Percentiles rank a stretch among this genome's conserved stretches.
Evolutionary conservation across 2,329 filamentous ascomycete genomes (phyloP).

Genomic region (Penicillium corylophilum): DNA sequence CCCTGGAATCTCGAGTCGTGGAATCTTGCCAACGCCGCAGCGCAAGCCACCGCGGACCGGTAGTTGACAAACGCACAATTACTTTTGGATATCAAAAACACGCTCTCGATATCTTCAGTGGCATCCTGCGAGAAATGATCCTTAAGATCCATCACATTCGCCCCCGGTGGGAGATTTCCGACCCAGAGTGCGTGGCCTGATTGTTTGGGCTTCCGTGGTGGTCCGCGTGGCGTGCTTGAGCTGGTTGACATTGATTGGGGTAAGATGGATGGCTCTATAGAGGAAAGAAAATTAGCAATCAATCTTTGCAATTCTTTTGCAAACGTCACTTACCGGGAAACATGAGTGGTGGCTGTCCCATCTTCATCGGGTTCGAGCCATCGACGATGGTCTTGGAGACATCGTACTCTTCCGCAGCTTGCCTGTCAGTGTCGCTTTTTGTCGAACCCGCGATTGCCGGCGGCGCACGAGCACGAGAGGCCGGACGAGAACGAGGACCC

Average conservation of each 20-base stretch:
- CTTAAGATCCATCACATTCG: slow-evolving; percentile 79
- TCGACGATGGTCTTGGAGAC: slow-evolving; percentile 40
- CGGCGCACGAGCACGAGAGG: slow-evolving; percentile 1
- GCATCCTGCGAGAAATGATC: slow-evolving; percentile 84
- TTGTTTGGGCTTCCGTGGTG: slow-evolving; percentile 64
- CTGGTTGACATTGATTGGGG: slow-evolving; percentile 5
- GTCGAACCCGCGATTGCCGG: slow-evolving; percentile 13
- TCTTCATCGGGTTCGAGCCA: slow-evolving; percentile 34
- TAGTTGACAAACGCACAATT: slow-evolving; percentile 98
- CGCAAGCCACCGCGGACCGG: slow-evolving; percentile 73
- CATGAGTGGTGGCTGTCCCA: slow-evolving; percentile 11
- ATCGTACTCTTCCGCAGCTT: slow-evolving; percentile 26
- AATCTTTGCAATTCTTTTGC: not conserved
- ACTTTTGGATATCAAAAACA: slow-evolving; percentile 94
- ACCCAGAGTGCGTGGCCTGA: slow-evolving; percentile 93
- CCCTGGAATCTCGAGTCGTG: slow-evolving; percentile 89
- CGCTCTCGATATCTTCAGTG: slow-evolving; percentile 72
- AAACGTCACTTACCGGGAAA: slow-evolving; percentile 21
- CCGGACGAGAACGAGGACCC: slow-evolving; percentile 4
- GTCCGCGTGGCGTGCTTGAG: slow-evolving; percentile 55
- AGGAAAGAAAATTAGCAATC: not conserved
- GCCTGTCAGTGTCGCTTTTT: slow-evolving; percentile 18
- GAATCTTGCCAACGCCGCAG: slow-evolving; percentile 74
- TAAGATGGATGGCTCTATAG: not conserved
- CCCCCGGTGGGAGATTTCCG: slow-evolving; percentile 84